Base-by-base conservation (phyloP, 345 rosid species). In the Theobroma cacao region DNA sequence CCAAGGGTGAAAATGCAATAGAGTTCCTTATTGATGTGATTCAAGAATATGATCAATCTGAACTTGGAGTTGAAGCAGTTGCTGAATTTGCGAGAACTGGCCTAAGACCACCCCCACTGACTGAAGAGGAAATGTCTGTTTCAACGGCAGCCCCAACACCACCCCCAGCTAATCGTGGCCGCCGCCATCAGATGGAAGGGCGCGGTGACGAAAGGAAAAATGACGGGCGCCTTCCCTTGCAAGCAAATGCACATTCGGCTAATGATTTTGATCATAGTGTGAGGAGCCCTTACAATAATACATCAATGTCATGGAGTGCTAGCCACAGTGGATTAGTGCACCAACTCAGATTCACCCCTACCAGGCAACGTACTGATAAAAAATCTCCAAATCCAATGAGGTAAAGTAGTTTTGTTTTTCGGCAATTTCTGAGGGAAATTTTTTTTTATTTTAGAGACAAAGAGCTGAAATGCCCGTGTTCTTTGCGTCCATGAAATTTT, bases 1-100 rank as follows among this genome's bases (percentile, higher is more conserved):
- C 93, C 15, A 85, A 80, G 50, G 95, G 93, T 0, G 93, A 91
- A 64, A 89, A 79, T 83, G 72, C 91, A 0, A 85, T 91, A 55
- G 95, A 89, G 86, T 80, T 85, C 80, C 66, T 89, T 2, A 89
- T 91, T 38, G 93, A 91, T 80, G 87, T 87, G 76, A 89, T 91
- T 30, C 95, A 89, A 76, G 84, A 81, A 41, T 91, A 91, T 55
- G 92, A 88, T 72, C 90, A 84, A 15, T 88, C 95, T 0, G 86
- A 89, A 5, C 40, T 59, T 2, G 91, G 95, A 24, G 91, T 89
- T 2, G 90, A 84, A 64, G 88, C 74, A 13, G 38, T 91, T 0
- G 91, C 91, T 0, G 88, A 88, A 72, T 91, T 89, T 28, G 90
- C 83, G 3, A 80, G 76, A 5, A 87, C 88, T 0, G 95, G 92